A percentile compares a stretch with the other conserved stretches of the same genome.
These are phyloP conservation scores for Neurospora pannonica DNA, from an alignment of 495 filamentous ascomycete genomes.

Conservation along the genomic window DNA sequence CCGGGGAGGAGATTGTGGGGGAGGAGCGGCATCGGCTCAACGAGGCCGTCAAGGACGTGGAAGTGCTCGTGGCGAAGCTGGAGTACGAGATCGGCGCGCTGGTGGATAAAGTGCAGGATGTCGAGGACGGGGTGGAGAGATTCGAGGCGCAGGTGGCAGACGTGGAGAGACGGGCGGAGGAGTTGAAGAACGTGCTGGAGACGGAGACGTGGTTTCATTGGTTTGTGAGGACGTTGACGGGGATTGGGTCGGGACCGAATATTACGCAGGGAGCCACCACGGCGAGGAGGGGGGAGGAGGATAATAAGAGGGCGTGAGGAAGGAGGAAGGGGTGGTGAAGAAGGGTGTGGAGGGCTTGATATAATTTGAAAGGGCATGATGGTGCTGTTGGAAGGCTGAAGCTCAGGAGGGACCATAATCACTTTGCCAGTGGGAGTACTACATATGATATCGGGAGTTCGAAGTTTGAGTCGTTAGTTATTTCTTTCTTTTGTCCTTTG, in stretches of 20 bases:
- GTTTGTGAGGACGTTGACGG: slow-evolving; percentile 47
- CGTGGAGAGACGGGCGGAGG: slow-evolving; percentile 64
- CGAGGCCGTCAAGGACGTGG: slow-evolving; percentile 73
- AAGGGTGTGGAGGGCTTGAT: neutral
- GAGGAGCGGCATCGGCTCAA: slow-evolving; percentile 57
- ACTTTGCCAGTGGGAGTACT: neutral
- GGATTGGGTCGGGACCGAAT: slow-evolving; percentile 49
- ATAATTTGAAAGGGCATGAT: neutral
- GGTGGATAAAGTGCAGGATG: slow-evolving; percentile 73
- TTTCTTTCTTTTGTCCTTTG: neutral
- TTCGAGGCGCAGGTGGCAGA: slow-evolving; percentile 74
- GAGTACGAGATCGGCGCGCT: slow-evolving; percentile 88
- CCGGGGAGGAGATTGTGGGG: slow-evolving; percentile 54
- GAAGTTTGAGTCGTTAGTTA: neutral
- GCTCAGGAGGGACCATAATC: neutral
- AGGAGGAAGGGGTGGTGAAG: neutral
- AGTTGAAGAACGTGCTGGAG: slow-evolving; percentile 56
- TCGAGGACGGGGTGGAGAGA: slow-evolving; percentile 72
- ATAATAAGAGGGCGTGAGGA: neutral
- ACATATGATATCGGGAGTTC: neutral
- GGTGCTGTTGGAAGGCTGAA: neutral
- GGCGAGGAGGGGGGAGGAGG: neutral
- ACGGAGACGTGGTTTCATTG: slow-evolving; percentile 55
- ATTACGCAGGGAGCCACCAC: slow-evolving; percentile 27
- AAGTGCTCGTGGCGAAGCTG: slow-evolving; percentile 73